Evolutionary conservation across 2,329 filamentous ascomycete genomes (phyloP).

Genomic region (Tolypocladium endophyticum): DNA sequence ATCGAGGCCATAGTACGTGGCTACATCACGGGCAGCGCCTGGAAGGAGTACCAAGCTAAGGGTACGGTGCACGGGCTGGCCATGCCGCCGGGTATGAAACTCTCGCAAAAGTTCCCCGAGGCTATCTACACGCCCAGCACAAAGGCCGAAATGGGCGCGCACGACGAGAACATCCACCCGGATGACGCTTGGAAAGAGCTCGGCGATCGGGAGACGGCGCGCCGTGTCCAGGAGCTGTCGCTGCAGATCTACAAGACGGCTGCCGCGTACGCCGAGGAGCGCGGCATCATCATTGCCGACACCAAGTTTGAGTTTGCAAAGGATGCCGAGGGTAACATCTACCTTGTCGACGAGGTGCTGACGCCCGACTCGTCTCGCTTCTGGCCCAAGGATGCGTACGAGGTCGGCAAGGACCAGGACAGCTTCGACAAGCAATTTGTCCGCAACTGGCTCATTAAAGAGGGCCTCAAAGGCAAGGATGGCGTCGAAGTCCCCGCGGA

Average conservation of each 20-base stretch:
- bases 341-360: conserved; percentile 66
- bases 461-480: conserved; percentile 48
- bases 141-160: conserved; percentile 68
- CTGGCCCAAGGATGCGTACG: conserved; percentile 60
- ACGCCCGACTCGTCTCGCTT: conserved; percentile 79
- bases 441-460: conserved; percentile 67
- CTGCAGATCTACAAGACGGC: conserved; percentile 30
- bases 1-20: conserved; percentile 52
- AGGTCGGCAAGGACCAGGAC: conserved; percentile 62
- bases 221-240: conserved; percentile 19
- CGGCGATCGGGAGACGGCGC: conserved; percentile 20
- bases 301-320: conserved; percentile 38
- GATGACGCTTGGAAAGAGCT: conserved; percentile 43
- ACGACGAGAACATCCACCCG: conserved; percentile 78
- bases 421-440: conserved; percentile 86
- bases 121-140: conserved; percentile 64
- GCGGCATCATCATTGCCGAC: conserved; percentile 29
- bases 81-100: conserved; percentile 56
- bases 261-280: conserved; percentile 45
- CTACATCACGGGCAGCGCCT: conserved; percentile 79
- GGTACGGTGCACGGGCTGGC: conserved; percentile 74
- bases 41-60: conserved; percentile 59
- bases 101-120: conserved; percentile 58
- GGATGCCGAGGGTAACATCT: conserved; percentile 35
- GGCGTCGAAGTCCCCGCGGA: conserved; percentile 52